Base-by-base conservation (phyloP, 2,329 filamentous ascomycete species). In the Monilinia fructigena region DNA sequence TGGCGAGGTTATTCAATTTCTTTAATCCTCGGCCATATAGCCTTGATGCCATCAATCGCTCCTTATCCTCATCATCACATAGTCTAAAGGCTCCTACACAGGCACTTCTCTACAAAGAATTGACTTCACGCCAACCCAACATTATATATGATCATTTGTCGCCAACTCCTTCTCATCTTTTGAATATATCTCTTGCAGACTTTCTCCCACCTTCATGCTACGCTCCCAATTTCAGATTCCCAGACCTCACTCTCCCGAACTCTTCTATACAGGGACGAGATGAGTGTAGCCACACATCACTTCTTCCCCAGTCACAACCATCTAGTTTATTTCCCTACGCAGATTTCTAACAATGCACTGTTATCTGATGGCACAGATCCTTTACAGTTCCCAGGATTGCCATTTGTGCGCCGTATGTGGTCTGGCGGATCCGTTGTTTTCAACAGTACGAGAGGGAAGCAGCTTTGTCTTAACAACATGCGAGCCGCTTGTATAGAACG, bases 301-400 rank as follows among this genome's bases (percentile, higher is more conserved):
- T 42, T 6, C 55, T 76, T 8, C 87, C 89, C 0, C 82, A 85
- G 40, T 90, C 89, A 47, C 89, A 96, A 96, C 76, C 93, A 97
- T 77, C 82, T 97, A 47, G 86, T 94, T 70, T 96, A 96, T 80
- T 97, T 97, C 79, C 92, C 93, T 67, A 85, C 90, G 14, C 85
- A 87, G 69, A 80, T 89, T 23, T 81, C 84, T 0, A 80, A 85
- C 18, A 85, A 83, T 10, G 72, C 81, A 45, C 84, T 98, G 54
- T 83, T 92, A 23, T 81, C 86, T 1, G 95, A 99, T 79, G 94
- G 95, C 66, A 96, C 93, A 0, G 94, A 98, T 76, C 81, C 85
- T 5, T 82, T 89, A 63, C 92, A 97, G 75, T 88, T 83, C 31
- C 94, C 94, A 0, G 91, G 89, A 1, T 75, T 76, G 4, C 87